Evolutionary conservation across 495 filamentous ascomycete genomes (phyloP).

Genomic region (Durotheca rogersii): DNA sequence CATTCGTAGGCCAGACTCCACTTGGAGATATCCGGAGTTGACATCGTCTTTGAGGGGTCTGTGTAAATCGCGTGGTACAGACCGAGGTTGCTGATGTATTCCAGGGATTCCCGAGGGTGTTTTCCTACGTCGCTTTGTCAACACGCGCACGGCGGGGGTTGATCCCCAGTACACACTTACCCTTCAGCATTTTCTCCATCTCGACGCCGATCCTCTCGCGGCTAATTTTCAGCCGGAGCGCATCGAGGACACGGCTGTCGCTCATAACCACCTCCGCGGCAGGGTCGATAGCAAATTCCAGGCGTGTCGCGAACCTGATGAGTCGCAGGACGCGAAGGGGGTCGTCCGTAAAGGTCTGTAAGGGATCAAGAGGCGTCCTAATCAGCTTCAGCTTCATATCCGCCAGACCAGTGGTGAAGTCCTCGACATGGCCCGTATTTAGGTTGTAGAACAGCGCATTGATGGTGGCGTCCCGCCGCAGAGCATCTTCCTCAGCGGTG

Average conservation of each 20-base stretch:
- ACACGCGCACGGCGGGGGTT: not conserved
- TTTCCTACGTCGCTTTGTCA: constrained; percentile 51
- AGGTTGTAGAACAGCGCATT: constrained; percentile 98
- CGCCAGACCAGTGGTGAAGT: constrained; percentile 75
- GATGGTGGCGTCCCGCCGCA: constrained; percentile 87
- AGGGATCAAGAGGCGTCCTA: constrained; percentile 82
- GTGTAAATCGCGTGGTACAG: constrained; percentile 84
- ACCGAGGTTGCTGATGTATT: constrained; percentile 69
- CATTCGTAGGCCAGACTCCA: constrained; percentile 57
- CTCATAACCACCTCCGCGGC: constrained; percentile 73
- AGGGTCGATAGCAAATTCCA: constrained; percentile 73
- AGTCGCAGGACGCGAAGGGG: constrained; percentile 86
- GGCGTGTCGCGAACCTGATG: constrained; percentile 83
- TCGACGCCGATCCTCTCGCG: constrained; percentile 83
- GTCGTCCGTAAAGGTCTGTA: constrained; percentile 93
- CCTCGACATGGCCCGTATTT: constrained; percentile 72
- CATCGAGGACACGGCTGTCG: constrained; percentile 67
- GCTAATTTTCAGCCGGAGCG: constrained; percentile 86
- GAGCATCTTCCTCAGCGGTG: constrained; percentile 83
- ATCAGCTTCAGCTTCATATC: constrained; percentile 75
- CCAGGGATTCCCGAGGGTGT: constrained; percentile 65
- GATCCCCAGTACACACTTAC: constrained; percentile 38
- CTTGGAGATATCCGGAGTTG: constrained; percentile 38
- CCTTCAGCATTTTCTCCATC: constrained; percentile 85
- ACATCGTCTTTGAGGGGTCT: constrained; percentile 53